A percentile compares a stretch with the other conserved stretches of the same genome.
Evolutionary conservation across 768 basidiomycete species (phyloP).

Genomic region (Pulveroboletus sp.): DNA sequence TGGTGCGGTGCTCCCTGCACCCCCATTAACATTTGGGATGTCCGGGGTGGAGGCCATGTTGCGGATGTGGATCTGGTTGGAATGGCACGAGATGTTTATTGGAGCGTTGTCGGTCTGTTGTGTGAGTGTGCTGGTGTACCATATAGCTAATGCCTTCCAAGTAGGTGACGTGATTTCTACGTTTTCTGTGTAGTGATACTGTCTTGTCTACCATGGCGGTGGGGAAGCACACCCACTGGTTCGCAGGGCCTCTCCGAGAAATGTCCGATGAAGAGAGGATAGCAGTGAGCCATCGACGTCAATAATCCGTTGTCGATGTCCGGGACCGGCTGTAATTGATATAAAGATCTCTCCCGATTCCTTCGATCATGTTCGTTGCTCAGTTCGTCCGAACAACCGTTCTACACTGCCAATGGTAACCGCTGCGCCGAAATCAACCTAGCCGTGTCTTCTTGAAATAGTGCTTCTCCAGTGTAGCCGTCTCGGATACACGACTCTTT

Average conservation of each 20-base stretch:
- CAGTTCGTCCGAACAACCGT: constrained; percentile 45
- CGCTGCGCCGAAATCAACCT: neutral
- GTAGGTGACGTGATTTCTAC: constrained; percentile 1
- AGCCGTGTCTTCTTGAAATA: constrained; percentile 6
- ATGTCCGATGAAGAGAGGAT: neutral
- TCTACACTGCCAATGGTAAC: constrained; percentile 41
- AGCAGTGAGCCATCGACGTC: neutral
- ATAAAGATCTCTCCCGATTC: neutral
- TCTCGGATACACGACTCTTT: no score
- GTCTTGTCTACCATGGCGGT: neutral
- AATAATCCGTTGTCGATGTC: neutral
- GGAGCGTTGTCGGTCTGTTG: constrained; percentile 1
- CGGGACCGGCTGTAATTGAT: neutral
- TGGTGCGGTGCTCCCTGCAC: constrained; percentile 1
- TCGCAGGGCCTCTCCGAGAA: constrained; percentile 2
- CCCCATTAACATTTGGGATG: constrained; percentile 25
- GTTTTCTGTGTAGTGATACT: neutral
- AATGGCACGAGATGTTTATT: constrained; percentile 5
- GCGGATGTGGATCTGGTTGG: constrained; percentile 49
- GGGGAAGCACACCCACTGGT: neutral
- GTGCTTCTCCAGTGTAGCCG: constrained; percentile 79
- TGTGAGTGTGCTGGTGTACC: constrained; percentile 1
- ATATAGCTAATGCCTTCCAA: neutral
- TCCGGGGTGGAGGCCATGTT: constrained; percentile 37
- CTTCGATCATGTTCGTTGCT: neutral